phyloP scores from a whole-genome alignment of 306 rosid species.

The Morella rubra region DNA sequence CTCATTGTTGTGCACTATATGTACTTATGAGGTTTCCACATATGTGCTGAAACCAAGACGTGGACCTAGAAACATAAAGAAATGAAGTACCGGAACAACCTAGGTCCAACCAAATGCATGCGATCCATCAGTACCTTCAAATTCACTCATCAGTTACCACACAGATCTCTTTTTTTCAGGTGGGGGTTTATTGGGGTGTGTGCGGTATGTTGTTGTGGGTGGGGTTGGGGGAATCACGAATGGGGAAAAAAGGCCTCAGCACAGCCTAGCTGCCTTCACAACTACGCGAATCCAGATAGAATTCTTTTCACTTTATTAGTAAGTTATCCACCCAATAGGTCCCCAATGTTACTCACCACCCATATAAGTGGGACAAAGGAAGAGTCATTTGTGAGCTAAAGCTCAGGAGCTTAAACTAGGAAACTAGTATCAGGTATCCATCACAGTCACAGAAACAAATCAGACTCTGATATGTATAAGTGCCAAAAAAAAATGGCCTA shows the following conservation, averaged over 20 bases:
- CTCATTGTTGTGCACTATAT: too few relatives aligned
- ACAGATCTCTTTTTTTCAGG: too few relatives aligned
- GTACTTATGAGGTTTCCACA: too few relatives aligned
- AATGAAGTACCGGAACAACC: neutral
- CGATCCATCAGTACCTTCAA: neutral
- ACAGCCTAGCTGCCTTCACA: constrained; percentile 1
- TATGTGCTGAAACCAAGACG: too few relatives aligned
- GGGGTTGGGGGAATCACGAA: neutral
- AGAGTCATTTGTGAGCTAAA: neutral
- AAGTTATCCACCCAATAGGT: neutral
- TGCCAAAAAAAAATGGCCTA: neutral
- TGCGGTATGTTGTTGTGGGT: too few relatives aligned
- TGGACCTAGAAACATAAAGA: too few relatives aligned
- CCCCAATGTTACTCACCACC: neutral
- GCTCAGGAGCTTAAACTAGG: neutral
- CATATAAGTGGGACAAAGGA: too few relatives aligned
- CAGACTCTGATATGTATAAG: neutral
- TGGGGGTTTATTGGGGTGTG: too few relatives aligned
- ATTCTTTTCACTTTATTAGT: neutral
- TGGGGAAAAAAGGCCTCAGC: neutral
- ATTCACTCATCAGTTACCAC: neutral
- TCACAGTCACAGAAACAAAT: neutral
- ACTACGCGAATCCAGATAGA: neutral
- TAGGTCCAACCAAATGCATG: neutral
- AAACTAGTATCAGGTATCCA: neutral